Conservation (phyloP, 257 asterid genomes). For the Euphrasia confusa region DNA sequence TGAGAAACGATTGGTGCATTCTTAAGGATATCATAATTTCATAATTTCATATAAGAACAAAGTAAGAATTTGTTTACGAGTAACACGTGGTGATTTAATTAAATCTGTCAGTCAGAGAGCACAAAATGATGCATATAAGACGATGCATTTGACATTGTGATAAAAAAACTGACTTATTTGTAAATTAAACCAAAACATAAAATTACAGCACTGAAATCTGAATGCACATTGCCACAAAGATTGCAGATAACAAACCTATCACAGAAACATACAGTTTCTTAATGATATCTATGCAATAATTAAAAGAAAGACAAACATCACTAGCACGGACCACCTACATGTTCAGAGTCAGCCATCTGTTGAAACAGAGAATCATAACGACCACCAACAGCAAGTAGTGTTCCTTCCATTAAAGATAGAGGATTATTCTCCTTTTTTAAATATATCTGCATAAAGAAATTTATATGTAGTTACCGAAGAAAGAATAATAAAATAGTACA, state of each 20-base stretch:
- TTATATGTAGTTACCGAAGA: slow-evolving; percentile 8
- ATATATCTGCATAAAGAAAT: slow-evolving; percentile 54
- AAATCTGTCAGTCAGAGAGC: slow-evolving; percentile 4
- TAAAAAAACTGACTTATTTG: neutral
- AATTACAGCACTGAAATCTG: neutral
- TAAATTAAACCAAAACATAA: slow-evolving; percentile 19
- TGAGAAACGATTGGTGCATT: slow-evolving; percentile 3
- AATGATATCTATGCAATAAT: slow-evolving; percentile 9
- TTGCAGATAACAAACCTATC: neutral
- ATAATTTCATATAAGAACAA: too few species aligned
- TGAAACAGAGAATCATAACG: slow-evolving; percentile 89
- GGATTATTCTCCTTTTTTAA: slow-evolving; percentile 56
- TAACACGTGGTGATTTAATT: slow-evolving; percentile 1
- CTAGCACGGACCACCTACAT: slow-evolving; percentile 41
- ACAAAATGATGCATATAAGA: slow-evolving; percentile 10
- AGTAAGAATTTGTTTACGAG: neutral
- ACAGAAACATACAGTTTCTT: slow-evolving; percentile 6
- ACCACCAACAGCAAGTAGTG: slow-evolving; percentile 93
- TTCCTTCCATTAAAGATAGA: slow-evolving; percentile 70
- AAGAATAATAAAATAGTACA: slow-evolving; percentile 6
- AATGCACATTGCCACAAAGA: neutral
- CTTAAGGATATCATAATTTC: neutral
- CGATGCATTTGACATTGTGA: neutral
- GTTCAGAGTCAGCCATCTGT: slow-evolving; percentile 48
- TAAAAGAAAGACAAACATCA: slow-evolving; percentile 20